Evolutionary conservation across 306 rosid genomes (phyloP), one percentile per base, ranked within the genome.

Genomic region (Sicyos baderoa): DNA sequence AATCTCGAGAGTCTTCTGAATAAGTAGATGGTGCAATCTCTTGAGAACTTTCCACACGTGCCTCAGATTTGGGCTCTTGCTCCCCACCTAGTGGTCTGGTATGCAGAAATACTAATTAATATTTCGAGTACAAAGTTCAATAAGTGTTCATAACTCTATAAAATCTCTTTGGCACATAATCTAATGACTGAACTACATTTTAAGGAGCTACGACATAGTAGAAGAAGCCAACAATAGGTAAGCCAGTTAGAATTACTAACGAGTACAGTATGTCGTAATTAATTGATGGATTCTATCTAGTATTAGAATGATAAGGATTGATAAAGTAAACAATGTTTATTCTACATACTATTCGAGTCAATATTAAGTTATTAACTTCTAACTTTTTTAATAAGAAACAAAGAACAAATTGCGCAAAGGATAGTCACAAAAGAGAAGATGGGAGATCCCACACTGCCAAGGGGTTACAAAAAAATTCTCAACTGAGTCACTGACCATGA

Each of bases 31-130:
- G 80, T 76, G 78, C 89, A 70, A 80, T 79, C 74, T 82, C 86
- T 44, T 54, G 73, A 74, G 77, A 56, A 76, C 78, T 55, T 69
- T 52, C 76, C 74, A 80, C 40, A 16, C 13, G 37, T 48, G 72
- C 57, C 53, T 79, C 76, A 51, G 67, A 75, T 62, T 77, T 78
- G 51, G 76, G 71, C 40, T 84, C 86, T 76, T 86, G 71, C 47
- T 84, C 86, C 78, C 84, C 85, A 60, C 68, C 71, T 58, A 68
- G 75, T 56, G 80, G 77, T 77, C 98, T 92, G 88, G 23, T 68
- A 74, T 22, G 74, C 29, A 73, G 74, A 53, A 74, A 54, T 47
- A 13, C 75, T 17, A 23, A 67, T 67, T 49, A 67, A 66, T 72
- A 66, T 70, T 32, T 19, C 51, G 27, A 68, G 79, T 22, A 54